Conservation (phyloP, 148 eudicot species). For the Euryodendron excelsum region DNA sequence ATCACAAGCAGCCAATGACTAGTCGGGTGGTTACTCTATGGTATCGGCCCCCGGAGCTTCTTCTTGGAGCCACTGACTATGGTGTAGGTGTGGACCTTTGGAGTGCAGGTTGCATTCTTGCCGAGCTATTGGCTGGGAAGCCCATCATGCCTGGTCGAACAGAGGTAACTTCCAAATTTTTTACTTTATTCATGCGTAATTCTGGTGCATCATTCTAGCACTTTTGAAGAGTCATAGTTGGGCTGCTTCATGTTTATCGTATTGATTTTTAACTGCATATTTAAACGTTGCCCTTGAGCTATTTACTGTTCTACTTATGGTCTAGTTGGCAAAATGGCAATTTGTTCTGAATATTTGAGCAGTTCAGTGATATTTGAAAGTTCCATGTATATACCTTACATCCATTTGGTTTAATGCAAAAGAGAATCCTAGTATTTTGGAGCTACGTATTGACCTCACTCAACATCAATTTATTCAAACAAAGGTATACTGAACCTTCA, state of each 20-base stretch:
- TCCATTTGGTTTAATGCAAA: background rate
- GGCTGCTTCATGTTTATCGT: background rate
- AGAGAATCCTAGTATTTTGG: background rate
- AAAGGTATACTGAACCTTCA: background rate
- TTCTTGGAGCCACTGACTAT: slow-evolving; percentile 84
- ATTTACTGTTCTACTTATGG: background rate
- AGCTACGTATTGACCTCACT: background rate
- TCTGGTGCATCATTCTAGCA: background rate
- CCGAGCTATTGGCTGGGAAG: slow-evolving; percentile 76
- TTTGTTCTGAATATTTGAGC: background rate
- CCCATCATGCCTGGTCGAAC: slow-evolving; percentile 93
- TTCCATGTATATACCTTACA: background rate
- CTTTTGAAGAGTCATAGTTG: background rate
- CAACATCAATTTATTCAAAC: background rate
- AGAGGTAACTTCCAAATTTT: slow-evolving; percentile 47
- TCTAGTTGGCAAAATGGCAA: background rate
- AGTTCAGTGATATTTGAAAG: background rate
- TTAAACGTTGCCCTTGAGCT: background rate
- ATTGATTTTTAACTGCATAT: background rate
- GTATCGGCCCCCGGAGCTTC: slow-evolving; percentile 93
- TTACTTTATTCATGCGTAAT: background rate
- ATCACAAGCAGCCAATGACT: slow-evolving; percentile 76
- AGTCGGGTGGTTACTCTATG: slow-evolving; percentile 86
- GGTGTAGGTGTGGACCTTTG: slow-evolving; percentile 81
- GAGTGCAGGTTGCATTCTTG: slow-evolving; percentile 92